phyloP scores from a whole-genome alignment of 768 basidiomycete species.

The Boletus rufocinnamomeus region DNA sequence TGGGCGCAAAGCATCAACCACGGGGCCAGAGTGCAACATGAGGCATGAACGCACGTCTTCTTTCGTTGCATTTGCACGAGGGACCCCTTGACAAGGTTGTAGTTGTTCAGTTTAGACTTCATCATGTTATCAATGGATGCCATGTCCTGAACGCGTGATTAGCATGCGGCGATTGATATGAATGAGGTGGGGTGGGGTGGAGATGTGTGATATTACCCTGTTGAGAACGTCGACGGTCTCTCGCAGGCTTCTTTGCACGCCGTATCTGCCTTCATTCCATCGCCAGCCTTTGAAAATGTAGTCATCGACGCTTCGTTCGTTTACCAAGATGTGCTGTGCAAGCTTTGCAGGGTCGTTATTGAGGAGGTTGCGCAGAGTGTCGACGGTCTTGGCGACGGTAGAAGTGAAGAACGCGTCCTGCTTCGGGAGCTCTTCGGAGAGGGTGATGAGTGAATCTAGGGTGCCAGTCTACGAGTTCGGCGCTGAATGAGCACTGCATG shows the following conservation, averaged over 20 bases:
- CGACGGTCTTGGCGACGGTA: slow-evolving; percentile 89
- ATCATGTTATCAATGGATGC: slow-evolving; percentile 90
- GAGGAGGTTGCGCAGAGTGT: slow-evolving; percentile 86
- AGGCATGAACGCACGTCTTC: slow-evolving; percentile 64
- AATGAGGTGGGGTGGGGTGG: slow-evolving; percentile 20
- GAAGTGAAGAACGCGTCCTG: slow-evolving; percentile 85
- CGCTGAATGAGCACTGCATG: slow-evolving; percentile 8
- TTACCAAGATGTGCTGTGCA: slow-evolving; percentile 72
- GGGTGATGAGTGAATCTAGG: slow-evolving; percentile 80
- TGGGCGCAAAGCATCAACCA: slow-evolving; percentile 34
- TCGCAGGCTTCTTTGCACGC: slow-evolving; percentile 73
- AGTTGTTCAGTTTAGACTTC: slow-evolving; percentile 88
- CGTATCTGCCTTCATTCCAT: slow-evolving; percentile 94
- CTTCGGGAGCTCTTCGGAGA: slow-evolving; percentile 94
- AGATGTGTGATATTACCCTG: slow-evolving; percentile 56
- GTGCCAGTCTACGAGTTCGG: slow-evolving; percentile 76
- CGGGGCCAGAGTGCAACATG: slow-evolving; percentile 4
- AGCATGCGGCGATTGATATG: slow-evolving; percentile 25
- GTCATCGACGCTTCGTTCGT: slow-evolving; percentile 76
- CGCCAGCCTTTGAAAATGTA: slow-evolving; percentile 83
- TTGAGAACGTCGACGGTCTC: slow-evolving; percentile 85
- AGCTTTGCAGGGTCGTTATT: slow-evolving; percentile 84
- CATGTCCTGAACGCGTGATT: slow-evolving; percentile 66
- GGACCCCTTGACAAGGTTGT: slow-evolving; percentile 92
- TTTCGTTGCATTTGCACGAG: slow-evolving; percentile 92